phyloP scores from a whole-genome alignment of 164 flowering plant genomes.

The Aristolochia fimbriata region DNA sequence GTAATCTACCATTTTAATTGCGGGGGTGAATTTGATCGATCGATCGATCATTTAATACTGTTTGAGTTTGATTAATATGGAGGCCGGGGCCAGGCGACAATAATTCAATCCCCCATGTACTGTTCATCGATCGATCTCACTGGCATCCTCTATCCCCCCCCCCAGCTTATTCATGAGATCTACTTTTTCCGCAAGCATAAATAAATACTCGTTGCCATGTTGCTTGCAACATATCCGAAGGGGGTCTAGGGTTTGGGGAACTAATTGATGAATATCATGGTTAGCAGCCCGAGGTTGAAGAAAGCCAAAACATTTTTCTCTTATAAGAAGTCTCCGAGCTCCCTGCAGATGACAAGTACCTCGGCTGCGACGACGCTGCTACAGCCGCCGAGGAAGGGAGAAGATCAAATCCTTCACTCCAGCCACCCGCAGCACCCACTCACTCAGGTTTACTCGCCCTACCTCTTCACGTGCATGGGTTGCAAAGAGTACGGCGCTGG shows the following conservation, averaged over 20 bases:
- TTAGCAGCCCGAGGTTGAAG: conserved; percentile 2
- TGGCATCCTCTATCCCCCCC: conserved; percentile 2
- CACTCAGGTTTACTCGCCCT: conserved; percentile 18
- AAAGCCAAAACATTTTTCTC: conserved; percentile 6
- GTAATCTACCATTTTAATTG: no score
- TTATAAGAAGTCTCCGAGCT: conserved; percentile 1
- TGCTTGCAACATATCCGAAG: neutral
- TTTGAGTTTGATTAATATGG: no score
- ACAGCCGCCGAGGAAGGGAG: conserved; percentile 14
- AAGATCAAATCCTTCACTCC: conserved; percentile 28
- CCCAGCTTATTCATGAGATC: neutral
- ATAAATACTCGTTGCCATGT: conserved; percentile 5
- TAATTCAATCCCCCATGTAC: neutral
- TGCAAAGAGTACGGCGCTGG: conserved; percentile 86
- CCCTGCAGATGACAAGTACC: neutral
- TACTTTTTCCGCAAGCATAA: neutral
- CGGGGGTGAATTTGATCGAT: no score
- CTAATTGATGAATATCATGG: neutral
- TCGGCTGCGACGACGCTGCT: neutral
- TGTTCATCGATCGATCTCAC: neutral
- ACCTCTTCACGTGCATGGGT: conserved; percentile 53
- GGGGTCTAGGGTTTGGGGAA: neutral
- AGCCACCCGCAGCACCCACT: conserved; percentile 63
- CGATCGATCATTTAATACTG: no score
- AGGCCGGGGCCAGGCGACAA: neutral